A percentile compares a stretch with the other conserved stretches of the same genome.
These are phyloP conservation scores for Nicotiana sylvestris DNA, from an alignment of 257 asterid species.

Conservation along the genomic window DNA sequence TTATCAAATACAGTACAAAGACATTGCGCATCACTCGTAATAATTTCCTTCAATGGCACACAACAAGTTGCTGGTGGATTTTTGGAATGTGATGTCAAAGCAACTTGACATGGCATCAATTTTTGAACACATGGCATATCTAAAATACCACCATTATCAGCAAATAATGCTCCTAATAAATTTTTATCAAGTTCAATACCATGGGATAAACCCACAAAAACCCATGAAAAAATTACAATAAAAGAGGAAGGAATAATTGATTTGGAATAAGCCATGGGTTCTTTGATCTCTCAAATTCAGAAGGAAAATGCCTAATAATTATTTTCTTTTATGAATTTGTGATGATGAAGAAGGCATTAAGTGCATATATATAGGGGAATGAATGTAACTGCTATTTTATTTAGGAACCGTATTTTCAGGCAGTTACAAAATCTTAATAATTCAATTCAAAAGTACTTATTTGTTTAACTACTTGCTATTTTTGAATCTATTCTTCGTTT, in stretches of 20 bases:
- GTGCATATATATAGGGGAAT: neutral
- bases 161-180: neutral
- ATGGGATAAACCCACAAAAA: conserved; percentile 18
- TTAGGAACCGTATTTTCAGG: conserved; percentile 2
- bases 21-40: conserved; percentile 22
- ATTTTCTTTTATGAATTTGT: neutral
- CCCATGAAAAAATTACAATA: conserved; percentile 13
- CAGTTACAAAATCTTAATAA: neutral
- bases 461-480: neutral
- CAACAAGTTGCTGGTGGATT: conserved; percentile 35
- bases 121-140: conserved; percentile 36
- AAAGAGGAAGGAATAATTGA: neutral
- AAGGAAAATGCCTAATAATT: neutral
- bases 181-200: neutral
- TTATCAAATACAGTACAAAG: conserved; percentile 39
- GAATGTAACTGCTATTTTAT: neutral
- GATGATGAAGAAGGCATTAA: neutral
- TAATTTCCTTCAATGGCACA: conserved; percentile 21
- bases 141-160: neutral
- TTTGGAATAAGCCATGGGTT: neutral
- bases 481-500: neutral
- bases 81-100: conserved; percentile 21
- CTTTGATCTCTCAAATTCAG: neutral
- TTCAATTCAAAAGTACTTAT: neutral
- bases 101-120: conserved; percentile 40